Percentiles rank a stretch among this genome's conserved stretches.
Evolutionary conservation across 2,329 filamentous ascomycete genomes (phyloP).

Genomic region (Pseudogymnoascus sp.): DNA sequence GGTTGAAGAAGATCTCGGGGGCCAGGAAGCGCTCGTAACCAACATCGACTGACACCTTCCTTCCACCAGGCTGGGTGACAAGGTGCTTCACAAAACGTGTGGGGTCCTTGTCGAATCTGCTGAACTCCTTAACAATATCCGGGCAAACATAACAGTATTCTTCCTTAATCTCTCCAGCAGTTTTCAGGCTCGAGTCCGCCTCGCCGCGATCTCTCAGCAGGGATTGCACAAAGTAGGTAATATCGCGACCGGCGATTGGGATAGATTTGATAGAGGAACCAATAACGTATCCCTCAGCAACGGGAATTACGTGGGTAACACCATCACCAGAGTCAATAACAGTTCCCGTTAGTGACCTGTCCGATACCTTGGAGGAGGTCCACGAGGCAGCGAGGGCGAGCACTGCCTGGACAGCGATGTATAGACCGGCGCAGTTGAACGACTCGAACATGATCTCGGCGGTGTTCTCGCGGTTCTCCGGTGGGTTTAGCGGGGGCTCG

Average conservation of each 20-base stretch:
- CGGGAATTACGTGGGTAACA: conserved; percentile 97
- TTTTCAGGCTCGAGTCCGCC: conserved; percentile 93
- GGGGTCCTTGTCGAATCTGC: conserved; percentile 85
- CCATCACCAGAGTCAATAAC: conserved; percentile 98
- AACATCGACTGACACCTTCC: conserved; percentile 77
- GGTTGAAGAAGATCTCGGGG: conserved; percentile 99
- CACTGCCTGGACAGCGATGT: conserved; percentile 96
- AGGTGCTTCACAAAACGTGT: conserved; percentile 86
- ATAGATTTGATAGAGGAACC: conserved; percentile 99
- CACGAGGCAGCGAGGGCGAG: conserved; percentile 93
- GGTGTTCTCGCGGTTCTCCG: conserved; percentile 97
- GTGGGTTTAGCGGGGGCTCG: conserved; percentile 92
- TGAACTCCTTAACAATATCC: conserved; percentile 97
- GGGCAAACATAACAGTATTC: conserved; percentile 98
- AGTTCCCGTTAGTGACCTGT: conserved; percentile 90
- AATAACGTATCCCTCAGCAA: conserved; percentile 97
- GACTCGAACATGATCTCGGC: conserved; percentile 99
- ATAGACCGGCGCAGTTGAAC: conserved; percentile 97
- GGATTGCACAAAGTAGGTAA: conserved; percentile 97
- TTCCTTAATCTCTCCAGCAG: conserved; percentile 96
- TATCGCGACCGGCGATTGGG: conserved; percentile 93
- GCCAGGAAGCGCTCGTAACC: conserved; percentile 97
- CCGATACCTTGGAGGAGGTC: conserved; percentile 96
- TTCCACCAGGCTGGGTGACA: conserved; percentile 76
- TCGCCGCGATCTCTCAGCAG: conserved; percentile 92